phyloP scores from a whole-genome alignment of 441 rosid species.

The Euphorbia corollata region DNA sequence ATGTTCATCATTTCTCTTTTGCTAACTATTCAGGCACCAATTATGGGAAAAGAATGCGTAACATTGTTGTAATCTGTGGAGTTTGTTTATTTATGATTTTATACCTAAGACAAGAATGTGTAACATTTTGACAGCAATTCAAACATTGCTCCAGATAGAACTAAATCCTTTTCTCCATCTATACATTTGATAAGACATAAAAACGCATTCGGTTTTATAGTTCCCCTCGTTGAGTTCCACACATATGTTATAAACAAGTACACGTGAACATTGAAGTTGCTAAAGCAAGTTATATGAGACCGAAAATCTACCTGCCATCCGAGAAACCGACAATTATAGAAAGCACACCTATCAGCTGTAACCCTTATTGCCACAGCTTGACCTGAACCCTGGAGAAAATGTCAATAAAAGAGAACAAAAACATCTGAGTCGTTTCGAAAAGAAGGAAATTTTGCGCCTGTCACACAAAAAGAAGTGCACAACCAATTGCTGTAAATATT shows the following conservation, averaged over 20 bases:
- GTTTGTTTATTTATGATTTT: background rate
- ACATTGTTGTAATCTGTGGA: background rate
- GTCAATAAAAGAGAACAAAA: too few species aligned
- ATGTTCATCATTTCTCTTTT: background rate
- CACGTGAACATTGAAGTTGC: background rate
- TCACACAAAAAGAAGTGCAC: too few species aligned
- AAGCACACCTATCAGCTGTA: constrained; percentile 92
- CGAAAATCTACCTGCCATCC: constrained; percentile 78
- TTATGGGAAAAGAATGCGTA: background rate
- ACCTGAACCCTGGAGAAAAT: constrained; percentile 65
- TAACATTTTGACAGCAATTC: background rate
- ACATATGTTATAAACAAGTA: background rate
- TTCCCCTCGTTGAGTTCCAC: constrained; percentile 1
- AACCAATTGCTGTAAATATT: too few species aligned
- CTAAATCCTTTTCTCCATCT: background rate
- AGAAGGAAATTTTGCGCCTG: too few species aligned
- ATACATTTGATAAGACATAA: background rate
- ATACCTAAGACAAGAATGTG: background rate
- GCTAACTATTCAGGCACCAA: background rate
- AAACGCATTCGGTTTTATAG: background rate
- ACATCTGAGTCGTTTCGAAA: too few species aligned
- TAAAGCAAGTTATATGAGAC: constrained; percentile 2
- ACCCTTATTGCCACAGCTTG: constrained; percentile 94
- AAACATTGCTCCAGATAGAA: background rate
- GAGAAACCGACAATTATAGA: constrained; percentile 88